Evolutionary conservation across 2,329 filamentous ascomycete species (phyloP).

Genomic region (Fonsecaea nubica): DNA sequence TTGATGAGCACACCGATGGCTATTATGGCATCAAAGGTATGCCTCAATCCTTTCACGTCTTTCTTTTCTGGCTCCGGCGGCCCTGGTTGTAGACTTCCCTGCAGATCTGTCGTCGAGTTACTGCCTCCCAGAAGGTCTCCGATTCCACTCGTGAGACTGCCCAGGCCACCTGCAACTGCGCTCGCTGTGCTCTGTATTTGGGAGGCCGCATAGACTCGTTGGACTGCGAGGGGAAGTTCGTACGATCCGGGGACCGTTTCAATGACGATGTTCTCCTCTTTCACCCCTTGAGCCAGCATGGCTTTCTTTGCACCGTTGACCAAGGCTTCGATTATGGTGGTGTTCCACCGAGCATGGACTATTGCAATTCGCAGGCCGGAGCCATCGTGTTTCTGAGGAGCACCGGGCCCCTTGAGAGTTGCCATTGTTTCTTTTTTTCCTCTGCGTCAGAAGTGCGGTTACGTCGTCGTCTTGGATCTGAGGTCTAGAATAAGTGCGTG

Average conservation of each 20-base stretch:
- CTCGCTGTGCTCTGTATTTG: conserved; percentile 74
- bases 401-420: conserved; percentile 68
- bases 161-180: conserved; percentile 37
- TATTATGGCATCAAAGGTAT: conserved; percentile 86
- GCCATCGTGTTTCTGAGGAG: conserved; percentile 65
- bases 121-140: conserved; percentile 76
- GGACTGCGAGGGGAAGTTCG: conserved; percentile 89
- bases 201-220: conserved; percentile 84
- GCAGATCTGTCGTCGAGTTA: conserved; percentile 70
- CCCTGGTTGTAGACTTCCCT: conserved; percentile 42
- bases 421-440: conserved; percentile 48
- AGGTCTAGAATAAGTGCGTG: conserved; percentile 1
- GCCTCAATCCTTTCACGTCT: conserved; percentile 42
- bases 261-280: conserved; percentile 83
- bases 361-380: conserved; percentile 86
- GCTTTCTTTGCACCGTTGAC: conserved; percentile 79
- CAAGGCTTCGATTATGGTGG: conserved; percentile 82
- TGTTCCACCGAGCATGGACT: conserved; percentile 95
- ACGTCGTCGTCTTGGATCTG: not conserved
- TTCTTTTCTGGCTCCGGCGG: conserved; percentile 46
- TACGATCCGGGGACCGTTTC: conserved; percentile 93
- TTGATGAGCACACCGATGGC: conserved; percentile 97
- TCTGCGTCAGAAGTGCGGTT: not conserved
- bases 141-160: conserved; percentile 67
- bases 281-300: conserved; percentile 79